phyloP scores from a whole-genome alignment of 2,329 filamentous ascomycete species.

The Didymella keratinophila region DNA sequence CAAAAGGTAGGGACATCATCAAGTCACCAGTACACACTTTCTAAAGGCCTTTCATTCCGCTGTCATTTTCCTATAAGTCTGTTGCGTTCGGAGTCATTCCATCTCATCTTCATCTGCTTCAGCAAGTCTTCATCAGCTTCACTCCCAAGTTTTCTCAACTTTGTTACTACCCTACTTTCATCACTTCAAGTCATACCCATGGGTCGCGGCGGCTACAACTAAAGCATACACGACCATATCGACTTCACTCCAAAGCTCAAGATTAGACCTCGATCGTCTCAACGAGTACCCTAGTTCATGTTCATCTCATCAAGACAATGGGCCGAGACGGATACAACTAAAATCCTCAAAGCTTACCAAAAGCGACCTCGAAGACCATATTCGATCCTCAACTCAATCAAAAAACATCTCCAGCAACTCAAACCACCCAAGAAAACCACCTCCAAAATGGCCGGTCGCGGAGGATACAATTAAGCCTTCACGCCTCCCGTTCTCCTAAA shows the following conservation, averaged over 20 bases:
- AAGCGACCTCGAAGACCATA: constrained; percentile 11
- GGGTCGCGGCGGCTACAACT: constrained; percentile 46
- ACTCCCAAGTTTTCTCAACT: not conserved
- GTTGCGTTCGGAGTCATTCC: constrained; percentile 5
- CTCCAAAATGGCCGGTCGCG: constrained; percentile 42
- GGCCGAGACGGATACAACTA: constrained; percentile 53
- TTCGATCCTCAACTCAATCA: constrained; percentile 20
- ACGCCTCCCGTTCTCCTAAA: not conserved
- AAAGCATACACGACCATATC: constrained; percentile 7
- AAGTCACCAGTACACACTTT: constrained; percentile 17
- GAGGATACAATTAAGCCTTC: constrained; percentile 44
- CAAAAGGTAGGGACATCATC: constrained; percentile 11
- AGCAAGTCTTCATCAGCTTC: not conserved
- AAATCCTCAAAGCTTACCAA: constrained; percentile 18
- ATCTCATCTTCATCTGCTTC: constrained; percentile 6
- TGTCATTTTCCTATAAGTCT: constrained; percentile 14
- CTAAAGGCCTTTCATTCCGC: constrained; percentile 17
- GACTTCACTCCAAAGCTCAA: not conserved
- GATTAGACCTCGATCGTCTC: too few relatives aligned
- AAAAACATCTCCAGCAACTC: constrained; percentile 24
- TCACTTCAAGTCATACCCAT: constrained; percentile 21
- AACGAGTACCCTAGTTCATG: constrained; percentile 2
- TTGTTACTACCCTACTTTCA: not conserved
- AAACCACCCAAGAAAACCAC: constrained; percentile 16
- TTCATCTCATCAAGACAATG: constrained; percentile 41